Conservation (phyloP, 345 rosid genomes). For the Eucalyptus decipiens region DNA sequence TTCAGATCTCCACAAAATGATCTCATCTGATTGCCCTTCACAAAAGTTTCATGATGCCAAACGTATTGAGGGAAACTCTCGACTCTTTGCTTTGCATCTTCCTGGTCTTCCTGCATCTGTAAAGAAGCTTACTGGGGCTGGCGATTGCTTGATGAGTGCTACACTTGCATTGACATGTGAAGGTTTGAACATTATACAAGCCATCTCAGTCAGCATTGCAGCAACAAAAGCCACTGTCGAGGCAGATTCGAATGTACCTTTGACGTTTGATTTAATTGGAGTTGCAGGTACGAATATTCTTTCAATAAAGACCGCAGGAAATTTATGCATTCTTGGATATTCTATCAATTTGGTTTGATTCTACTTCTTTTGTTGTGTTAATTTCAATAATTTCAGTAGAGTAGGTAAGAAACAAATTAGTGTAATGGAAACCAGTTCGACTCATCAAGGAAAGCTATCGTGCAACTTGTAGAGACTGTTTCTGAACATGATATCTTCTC, state of each 20-base stretch:
- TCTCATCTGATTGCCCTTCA: no score
- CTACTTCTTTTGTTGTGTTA: background rate
- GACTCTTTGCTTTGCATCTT: no score
- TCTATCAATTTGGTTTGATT: background rate
- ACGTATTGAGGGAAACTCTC: no score
- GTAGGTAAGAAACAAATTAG: background rate
- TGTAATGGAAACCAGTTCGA: background rate
- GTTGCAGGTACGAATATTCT: conserved; percentile 33
- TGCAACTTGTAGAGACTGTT: background rate
- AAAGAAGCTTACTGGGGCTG: no score
- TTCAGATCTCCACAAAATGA: no score
- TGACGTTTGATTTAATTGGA: conserved; percentile 24
- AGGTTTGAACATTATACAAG: conserved; percentile 63
- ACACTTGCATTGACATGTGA: conserved; percentile 17
- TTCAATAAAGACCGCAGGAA: background rate
- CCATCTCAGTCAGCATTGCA: conserved; percentile 67
- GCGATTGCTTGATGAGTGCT: no score
- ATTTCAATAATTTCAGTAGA: background rate
- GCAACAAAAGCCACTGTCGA: conserved; percentile 68
- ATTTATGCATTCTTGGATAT: background rate
- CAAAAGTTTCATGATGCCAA: no score
- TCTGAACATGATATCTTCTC: background rate
- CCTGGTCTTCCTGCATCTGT: no score
- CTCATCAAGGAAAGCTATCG: background rate
- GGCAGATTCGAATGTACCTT: conserved; percentile 67